phyloP scores from a whole-genome alignment of 2,329 filamentous ascomycete genomes.

The Lachnellula occidentalis region DNA sequence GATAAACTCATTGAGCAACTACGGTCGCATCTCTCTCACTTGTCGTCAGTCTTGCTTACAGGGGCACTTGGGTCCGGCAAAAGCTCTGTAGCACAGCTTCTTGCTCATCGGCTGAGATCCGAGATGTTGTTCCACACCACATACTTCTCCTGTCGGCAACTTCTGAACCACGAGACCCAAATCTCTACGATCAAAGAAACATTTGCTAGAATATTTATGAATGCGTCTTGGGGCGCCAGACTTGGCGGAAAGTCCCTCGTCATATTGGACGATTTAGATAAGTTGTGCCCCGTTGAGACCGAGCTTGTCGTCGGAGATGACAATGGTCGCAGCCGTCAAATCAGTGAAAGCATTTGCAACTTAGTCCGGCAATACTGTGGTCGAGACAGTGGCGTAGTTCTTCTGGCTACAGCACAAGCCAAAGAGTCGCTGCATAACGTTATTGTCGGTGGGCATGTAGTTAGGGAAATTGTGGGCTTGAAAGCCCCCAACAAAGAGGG shows the following conservation, averaged over 20 bases:
- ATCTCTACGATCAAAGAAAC: slow-evolving; percentile 89
- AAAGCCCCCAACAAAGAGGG: slow-evolving; percentile 92
- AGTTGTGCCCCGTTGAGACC: slow-evolving; percentile 86
- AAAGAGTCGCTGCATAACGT: slow-evolving; percentile 92
- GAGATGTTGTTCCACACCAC: slow-evolving; percentile 74
- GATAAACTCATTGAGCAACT: slow-evolving; percentile 70
- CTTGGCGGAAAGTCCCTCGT: slow-evolving; percentile 79
- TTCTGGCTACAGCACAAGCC: slow-evolving; percentile 84
- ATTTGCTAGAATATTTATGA: slow-evolving; percentile 76
- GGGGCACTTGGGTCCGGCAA: slow-evolving; percentile 90
- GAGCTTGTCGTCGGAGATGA: slow-evolving; percentile 91
- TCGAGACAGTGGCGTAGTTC: slow-evolving; percentile 71
- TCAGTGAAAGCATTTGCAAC: slow-evolving; percentile 82
- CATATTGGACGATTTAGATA: slow-evolving; percentile 88
- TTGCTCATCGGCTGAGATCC: slow-evolving; percentile 67
- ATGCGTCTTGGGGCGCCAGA: slow-evolving; percentile 84
- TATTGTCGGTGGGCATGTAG: slow-evolving; percentile 84
- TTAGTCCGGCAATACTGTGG: slow-evolving; percentile 81
- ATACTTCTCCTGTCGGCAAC: slow-evolving; percentile 80
- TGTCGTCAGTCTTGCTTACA: slow-evolving; percentile 84
- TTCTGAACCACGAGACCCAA: slow-evolving; percentile 86
- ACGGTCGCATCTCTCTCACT: slow-evolving; percentile 69
- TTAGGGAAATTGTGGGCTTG: slow-evolving; percentile 82
- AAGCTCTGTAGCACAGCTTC: slow-evolving; percentile 68
- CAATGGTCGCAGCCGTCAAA: slow-evolving; percentile 84